phyloP scores from a whole-genome alignment of 306 rosid species.

The Castanospermum australe region DNA sequence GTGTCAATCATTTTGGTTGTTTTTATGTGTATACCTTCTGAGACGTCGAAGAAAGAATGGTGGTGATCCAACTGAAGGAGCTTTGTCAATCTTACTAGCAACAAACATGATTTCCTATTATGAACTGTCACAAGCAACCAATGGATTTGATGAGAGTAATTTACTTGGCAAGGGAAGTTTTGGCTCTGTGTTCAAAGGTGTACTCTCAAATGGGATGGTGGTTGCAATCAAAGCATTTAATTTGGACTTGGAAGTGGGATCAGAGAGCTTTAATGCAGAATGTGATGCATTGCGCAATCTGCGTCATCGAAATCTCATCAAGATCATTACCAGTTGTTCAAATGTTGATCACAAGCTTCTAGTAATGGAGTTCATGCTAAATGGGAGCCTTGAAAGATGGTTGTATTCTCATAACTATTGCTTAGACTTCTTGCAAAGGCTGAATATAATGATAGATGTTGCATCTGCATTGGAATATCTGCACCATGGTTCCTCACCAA shows the following conservation, averaged over 20 bases:
- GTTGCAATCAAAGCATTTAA: constrained; percentile 18
- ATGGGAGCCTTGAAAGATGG: constrained; percentile 33
- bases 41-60: not conserved
- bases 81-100: not conserved
- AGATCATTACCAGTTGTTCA: constrained; percentile 26
- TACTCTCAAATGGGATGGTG: constrained; percentile 15
- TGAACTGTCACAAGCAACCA: constrained; percentile 24
- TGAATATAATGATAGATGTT: constrained; percentile 35
- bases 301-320: constrained; percentile 28
- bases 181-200: constrained; percentile 13
- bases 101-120: constrained; percentile 1
- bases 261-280: constrained; percentile 25
- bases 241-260: constrained; percentile 11
- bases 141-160: constrained; percentile 27
- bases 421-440: constrained; percentile 30
- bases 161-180: constrained; percentile 21
- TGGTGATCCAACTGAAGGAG: not conserved
- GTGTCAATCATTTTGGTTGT: constrained; percentile 9
- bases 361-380: constrained; percentile 29
- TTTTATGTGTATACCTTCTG: not conserved
- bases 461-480: constrained; percentile 36
- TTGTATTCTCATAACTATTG: constrained; percentile 24
- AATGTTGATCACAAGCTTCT: constrained; percentile 6
- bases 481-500: constrained; percentile 15
- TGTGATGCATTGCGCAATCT: constrained; percentile 31